A percentile compares a stretch with the other conserved stretches of the same genome.
These are phyloP conservation scores for Carex pumila DNA, from an alignment of 176 grass and related monocot genomes.

Conservation along the genomic window DNA sequence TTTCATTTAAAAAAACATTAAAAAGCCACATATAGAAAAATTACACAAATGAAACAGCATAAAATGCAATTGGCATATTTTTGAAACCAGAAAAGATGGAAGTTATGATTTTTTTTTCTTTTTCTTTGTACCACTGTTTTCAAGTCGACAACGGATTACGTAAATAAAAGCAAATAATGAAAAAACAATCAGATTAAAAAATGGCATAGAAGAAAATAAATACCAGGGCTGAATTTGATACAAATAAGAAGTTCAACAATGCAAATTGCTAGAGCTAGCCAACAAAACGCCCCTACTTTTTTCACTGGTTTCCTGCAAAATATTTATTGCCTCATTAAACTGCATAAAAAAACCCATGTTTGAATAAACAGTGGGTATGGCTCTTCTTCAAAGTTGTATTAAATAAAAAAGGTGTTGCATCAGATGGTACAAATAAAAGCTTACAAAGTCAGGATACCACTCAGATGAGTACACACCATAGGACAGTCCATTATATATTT, in stretches of 20 bases:
- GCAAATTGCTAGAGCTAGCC: slow-evolving; percentile 95
- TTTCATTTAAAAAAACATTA: not conserved
- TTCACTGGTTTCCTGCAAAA: slow-evolving; percentile 79
- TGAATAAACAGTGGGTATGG: not conserved
- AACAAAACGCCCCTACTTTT: slow-evolving; percentile 96
- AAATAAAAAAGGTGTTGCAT: not conserved
- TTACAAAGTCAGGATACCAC: not conserved
- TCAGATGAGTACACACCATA: not conserved
- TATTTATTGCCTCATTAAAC: not conserved
- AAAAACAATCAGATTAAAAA: slow-evolving; percentile 2
- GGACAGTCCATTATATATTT: not conserved
- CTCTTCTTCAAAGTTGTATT: not conserved
- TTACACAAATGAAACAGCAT: not conserved
- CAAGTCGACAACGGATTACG: not conserved
- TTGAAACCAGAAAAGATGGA: not conserved
- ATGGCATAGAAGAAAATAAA: slow-evolving; percentile 15
- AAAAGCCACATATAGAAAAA: not conserved
- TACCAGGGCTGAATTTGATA: slow-evolving; percentile 89
- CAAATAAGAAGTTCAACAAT: slow-evolving; percentile 94
- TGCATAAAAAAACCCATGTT: not conserved
- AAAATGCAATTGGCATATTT: not conserved
- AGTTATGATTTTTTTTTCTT: not conserved
- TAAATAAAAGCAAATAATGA: not conserved
- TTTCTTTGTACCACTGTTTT: not conserved
- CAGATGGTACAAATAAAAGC: not conserved